Base-by-base conservation (phyloP, 352 stramenopile genomes). In the Phytophthora constricta region DNA sequence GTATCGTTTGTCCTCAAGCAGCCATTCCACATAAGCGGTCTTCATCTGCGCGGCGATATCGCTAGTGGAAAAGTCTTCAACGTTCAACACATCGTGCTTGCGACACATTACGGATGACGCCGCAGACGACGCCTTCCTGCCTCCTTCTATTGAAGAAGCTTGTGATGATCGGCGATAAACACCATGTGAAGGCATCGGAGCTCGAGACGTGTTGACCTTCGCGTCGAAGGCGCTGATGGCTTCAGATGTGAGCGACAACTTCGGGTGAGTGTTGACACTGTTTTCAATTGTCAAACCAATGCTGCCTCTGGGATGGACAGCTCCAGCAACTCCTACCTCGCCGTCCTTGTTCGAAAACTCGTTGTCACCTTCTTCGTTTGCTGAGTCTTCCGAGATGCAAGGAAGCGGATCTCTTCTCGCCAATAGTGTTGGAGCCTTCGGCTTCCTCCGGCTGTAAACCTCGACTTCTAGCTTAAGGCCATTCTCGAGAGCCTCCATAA, bases 381-480 rank as follows among this genome's bases (percentile, higher is more conserved):
- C 52, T 8, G 31, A 58, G 22, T 68, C 57, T 34, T 74, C 66
- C 13, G 65, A 43, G 23, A 74, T 74, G 13, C 37, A 49, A 1
- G 66, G 54, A 13, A 74, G 55, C 16, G 57, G 17, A 17, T 67
- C 65, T n/a, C 59, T 50, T n/a, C 22, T 59, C 8, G 58, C 34
- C 47, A 73, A 22, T 1, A 71, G 54, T 11, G 60, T 65, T 3
- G 58, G 39, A n/a, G 72, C 72, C 39, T 74, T 79, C 2, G 69
- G 69, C 59, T 77, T 77, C 1, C 69, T 68, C 23, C 73, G 77
- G n/a, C 80, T 76, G 62, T 87, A 92, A 48, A 93, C 83, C 51
- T 93, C 79, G 0, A 93, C 85, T 28, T 93, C 77, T 3, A 93
- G 72, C 57, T 93, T 90, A 3, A 93, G 63, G 0, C 85, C 85